Percentiles rank a stretch among this genome's conserved stretches.
These are phyloP conservation scores for Cucurbita moschata DNA, from an alignment of 306 rosid genomes.

Conservation along the genomic window DNA sequence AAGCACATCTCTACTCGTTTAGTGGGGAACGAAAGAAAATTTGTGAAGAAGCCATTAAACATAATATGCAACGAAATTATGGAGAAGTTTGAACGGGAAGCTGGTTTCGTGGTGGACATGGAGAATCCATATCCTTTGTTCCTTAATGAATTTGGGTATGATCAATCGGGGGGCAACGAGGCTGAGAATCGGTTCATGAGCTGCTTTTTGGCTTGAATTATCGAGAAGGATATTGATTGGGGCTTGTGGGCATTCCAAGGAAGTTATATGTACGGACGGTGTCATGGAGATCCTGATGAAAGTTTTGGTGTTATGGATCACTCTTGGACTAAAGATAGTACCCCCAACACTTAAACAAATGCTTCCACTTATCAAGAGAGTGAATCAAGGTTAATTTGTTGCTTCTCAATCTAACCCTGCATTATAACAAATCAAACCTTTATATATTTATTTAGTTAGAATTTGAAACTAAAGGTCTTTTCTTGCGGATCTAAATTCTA, in stretches of 20 bases:
- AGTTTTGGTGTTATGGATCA: conserved; percentile 20
- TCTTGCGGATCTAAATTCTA: conserved; percentile 24
- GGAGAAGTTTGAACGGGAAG: conserved; percentile 16
- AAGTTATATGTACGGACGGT: conserved; percentile 24
- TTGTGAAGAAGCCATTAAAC: conserved; percentile 33
- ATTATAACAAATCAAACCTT: no score
- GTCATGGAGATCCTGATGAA: background rate
- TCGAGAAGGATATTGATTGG: conserved; percentile 36
- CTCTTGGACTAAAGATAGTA: conserved; percentile 18
- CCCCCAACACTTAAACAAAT: conserved; percentile 8
- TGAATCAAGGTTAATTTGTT: conserved; percentile 16
- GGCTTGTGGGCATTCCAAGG: conserved; percentile 43
- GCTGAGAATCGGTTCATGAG: conserved; percentile 18
- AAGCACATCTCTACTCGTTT: conserved; percentile 36
- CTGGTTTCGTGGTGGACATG: conserved; percentile 26
- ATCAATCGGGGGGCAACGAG: conserved; percentile 7
- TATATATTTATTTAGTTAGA: no score
- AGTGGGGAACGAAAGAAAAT: conserved; percentile 20
- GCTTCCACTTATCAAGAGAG: conserved; percentile 23
- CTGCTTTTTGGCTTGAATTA: conserved; percentile 32
- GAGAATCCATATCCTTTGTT: conserved; percentile 19
- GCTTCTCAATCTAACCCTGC: no score
- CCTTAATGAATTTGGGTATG: conserved; percentile 34
- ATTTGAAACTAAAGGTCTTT: no score
- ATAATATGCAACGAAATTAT: conserved; percentile 21